Conservation (phyloP, 2,329 filamentous ascomycete genomes). For the Monilinia polystroma region DNA sequence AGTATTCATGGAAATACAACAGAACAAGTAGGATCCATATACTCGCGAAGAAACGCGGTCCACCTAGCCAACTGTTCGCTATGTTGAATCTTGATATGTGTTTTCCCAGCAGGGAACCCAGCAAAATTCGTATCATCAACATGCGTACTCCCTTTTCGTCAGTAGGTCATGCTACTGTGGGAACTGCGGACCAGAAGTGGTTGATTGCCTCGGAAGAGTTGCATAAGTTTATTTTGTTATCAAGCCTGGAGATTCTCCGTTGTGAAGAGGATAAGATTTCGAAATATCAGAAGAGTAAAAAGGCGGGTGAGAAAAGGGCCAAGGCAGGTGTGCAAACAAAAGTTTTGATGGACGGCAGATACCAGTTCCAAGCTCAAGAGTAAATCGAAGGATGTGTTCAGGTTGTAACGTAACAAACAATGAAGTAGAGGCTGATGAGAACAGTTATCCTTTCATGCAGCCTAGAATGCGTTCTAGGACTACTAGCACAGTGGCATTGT, state of each 20-base stretch:
- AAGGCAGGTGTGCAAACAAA: neutral
- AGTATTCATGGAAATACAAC: constrained; percentile 3
- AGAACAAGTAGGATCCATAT: neutral
- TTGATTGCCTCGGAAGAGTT: neutral
- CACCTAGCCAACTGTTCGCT: neutral
- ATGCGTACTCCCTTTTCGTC: neutral
- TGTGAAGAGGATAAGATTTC: neutral
- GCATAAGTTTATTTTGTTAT: neutral
- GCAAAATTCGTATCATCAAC: neutral
- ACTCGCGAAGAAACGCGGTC: neutral
- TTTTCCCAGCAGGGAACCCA: neutral
- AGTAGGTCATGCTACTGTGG: no score
- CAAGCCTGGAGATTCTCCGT: neutral
- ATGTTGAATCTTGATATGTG: neutral
- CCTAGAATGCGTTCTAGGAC: neutral
- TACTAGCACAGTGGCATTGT: neutral
- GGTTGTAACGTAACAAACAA: neutral
- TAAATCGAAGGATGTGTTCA: neutral
- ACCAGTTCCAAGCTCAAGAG: neutral
- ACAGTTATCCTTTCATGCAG: neutral
- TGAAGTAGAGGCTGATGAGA: neutral
- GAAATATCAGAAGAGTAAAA: neutral
- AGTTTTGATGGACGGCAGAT: neutral
- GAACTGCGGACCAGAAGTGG: neutral
- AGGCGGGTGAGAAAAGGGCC: neutral